phyloP scores from a whole-genome alignment of 2,329 filamentous ascomycete species.

The Neonectria magnoliae region DNA sequence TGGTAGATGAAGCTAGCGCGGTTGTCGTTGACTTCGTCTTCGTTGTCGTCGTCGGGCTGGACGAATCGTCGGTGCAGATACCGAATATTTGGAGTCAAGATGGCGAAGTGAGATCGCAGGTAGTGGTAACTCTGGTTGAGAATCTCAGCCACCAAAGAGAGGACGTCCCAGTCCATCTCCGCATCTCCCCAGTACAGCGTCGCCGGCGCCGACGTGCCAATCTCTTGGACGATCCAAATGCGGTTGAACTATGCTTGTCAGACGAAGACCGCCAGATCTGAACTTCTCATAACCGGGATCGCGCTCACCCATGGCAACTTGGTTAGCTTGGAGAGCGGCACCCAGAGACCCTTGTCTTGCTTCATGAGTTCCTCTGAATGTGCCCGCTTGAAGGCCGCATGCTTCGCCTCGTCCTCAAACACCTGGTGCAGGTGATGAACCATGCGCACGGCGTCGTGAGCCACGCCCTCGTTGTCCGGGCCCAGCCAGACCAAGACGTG shows the following conservation, averaged over 20 bases:
- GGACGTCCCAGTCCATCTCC: constrained; percentile 46
- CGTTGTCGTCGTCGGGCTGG: constrained; percentile 42
- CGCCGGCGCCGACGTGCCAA: constrained; percentile 47
- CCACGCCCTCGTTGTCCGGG: constrained; percentile 41
- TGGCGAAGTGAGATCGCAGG: constrained; percentile 42
- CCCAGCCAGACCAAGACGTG: constrained; percentile 51
- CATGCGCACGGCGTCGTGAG: constrained; percentile 41
- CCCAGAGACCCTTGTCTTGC: constrained; percentile 44
- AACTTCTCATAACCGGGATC: not conserved
- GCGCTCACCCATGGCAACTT: constrained; percentile 48
- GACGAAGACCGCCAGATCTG: not conserved
- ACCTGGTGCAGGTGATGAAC: constrained; percentile 42
- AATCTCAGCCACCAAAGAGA: constrained; percentile 45
- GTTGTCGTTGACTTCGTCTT: constrained; percentile 43
- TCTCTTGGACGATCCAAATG: constrained; percentile 52
- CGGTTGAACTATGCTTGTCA: constrained; percentile 45
- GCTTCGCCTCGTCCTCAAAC: constrained; percentile 45
- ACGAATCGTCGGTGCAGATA: constrained; percentile 48
- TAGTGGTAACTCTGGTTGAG: constrained; percentile 48
- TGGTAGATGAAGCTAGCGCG: constrained; percentile 50
- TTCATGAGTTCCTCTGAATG: constrained; percentile 45
- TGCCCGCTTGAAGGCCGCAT: constrained; percentile 41
- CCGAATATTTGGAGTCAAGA: constrained; percentile 47
- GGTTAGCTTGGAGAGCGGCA: constrained; percentile 46
- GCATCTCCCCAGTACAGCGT: constrained; percentile 49